Evolutionary conservation across 164 flowering plant genomes (phyloP).

Genomic region (Nymphaea colorata): DNA sequence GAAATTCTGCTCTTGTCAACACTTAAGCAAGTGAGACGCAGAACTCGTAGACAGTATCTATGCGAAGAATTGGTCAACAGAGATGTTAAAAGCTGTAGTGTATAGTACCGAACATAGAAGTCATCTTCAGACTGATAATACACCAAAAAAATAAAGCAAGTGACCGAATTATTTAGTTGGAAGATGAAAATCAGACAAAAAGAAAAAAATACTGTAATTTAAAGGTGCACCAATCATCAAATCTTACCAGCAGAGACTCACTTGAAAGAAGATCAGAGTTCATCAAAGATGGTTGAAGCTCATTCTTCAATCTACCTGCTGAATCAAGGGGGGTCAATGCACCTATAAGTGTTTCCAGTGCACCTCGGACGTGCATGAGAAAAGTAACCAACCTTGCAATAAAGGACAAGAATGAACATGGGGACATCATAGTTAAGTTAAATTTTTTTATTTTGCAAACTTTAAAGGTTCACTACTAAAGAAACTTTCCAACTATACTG

Average conservation of each 20-base stretch:
- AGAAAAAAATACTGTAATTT: too few species aligned
- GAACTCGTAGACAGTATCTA: constrained; percentile 31
- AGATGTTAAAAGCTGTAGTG: constrained; percentile 88
- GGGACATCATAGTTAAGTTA: too few species aligned
- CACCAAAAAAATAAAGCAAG: constrained; percentile 3
- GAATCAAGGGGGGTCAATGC: constrained; percentile 75
- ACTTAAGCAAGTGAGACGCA: not conserved
- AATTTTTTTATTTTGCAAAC: too few species aligned
- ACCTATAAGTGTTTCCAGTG: constrained; percentile 81
- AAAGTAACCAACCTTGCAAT: too few species aligned
- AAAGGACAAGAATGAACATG: too few species aligned
- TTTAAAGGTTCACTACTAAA: too few species aligned
- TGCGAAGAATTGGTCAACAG: constrained; percentile 72
- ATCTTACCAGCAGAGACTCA: constrained; percentile 84
- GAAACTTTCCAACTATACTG: too few species aligned
- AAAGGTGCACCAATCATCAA: not conserved
- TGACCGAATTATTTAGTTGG: constrained; percentile 1
- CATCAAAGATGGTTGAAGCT: constrained; percentile 79
- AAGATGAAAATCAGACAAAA: not conserved
- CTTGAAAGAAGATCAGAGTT: constrained; percentile 91
- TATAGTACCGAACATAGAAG: constrained; percentile 90
- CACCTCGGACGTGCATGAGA: constrained; percentile 69
- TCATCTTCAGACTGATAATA: constrained; percentile 82
- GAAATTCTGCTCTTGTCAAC: not conserved
- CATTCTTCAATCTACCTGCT: constrained; percentile 47